Evolutionary conservation across 768 basidiomycete species (phyloP).

Genomic region (Kwoniella sp.): DNA sequence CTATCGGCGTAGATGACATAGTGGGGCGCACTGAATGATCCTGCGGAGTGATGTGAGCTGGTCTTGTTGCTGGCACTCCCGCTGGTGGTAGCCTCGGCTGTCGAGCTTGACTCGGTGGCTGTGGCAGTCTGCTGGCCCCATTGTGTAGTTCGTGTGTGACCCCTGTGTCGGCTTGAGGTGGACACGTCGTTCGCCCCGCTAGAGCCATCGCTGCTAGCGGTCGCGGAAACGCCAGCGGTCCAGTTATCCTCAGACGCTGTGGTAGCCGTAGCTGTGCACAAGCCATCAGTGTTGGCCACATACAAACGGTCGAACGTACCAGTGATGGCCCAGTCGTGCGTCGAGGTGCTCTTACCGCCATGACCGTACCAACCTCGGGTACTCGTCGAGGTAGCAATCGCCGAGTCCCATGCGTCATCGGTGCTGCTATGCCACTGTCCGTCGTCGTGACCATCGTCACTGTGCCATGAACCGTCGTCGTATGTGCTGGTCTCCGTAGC

Average conservation of each 20-base stretch:
- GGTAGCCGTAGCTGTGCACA: background rate
- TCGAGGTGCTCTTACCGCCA: too few relatives aligned
- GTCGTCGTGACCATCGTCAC: background rate
- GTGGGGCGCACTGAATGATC: slow-evolving; percentile 25
- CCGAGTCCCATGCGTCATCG: slow-evolving; percentile 1
- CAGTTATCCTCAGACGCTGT: background rate
- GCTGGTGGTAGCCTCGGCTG: background rate
- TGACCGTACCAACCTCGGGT: too few relatives aligned
- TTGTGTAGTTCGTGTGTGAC: too few relatives aligned
- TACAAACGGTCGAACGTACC: too few relatives aligned
- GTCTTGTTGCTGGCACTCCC: background rate
- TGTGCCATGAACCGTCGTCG: background rate
- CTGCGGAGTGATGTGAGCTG: background rate
- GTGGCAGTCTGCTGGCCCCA: slow-evolving; percentile 4
- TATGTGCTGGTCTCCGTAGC: too few relatives aligned
- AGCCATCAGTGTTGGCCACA: too few relatives aligned
- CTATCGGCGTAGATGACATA: slow-evolving; percentile 42
- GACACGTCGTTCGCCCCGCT: background rate
- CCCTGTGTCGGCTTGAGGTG: background rate
- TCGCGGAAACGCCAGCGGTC: background rate
- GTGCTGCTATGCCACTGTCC: too few relatives aligned
- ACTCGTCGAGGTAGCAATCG: too few relatives aligned
- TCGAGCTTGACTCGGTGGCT: slow-evolving; percentile 4
- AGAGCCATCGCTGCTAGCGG: background rate
- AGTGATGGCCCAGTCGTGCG: too few relatives aligned